These are phyloP conservation scores for Penicillium sp. DNA, from an alignment of 2,329 filamentous ascomycete genomes.

Conservation along the genomic window DNA sequence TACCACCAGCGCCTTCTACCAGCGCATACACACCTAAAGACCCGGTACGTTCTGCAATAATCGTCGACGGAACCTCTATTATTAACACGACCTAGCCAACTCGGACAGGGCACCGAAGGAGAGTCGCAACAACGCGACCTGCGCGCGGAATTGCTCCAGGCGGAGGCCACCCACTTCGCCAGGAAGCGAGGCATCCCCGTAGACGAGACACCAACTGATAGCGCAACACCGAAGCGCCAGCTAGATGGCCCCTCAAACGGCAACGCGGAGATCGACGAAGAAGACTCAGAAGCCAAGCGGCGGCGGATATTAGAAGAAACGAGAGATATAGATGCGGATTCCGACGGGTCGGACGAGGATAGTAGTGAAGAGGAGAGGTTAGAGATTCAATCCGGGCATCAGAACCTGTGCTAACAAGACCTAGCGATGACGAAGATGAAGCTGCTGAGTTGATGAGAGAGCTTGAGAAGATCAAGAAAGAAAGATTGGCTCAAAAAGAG, in stretches of 20 bases:
- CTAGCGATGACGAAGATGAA: constrained; percentile 74
- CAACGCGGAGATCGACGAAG: constrained; percentile 55
- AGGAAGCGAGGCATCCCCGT: constrained; percentile 73
- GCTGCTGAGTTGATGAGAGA: constrained; percentile 90
- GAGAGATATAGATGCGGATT: constrained; percentile 83
- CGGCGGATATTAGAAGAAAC: constrained; percentile 86
- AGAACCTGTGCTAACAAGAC: constrained; percentile 36
- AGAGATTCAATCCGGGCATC: constrained; percentile 14
- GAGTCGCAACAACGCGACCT: constrained; percentile 77
- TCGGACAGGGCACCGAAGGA: constrained; percentile 86
- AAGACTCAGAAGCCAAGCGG: constrained; percentile 80
- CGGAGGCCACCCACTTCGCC: constrained; percentile 84
- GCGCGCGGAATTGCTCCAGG: constrained; percentile 84
- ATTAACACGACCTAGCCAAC: constrained; percentile 58
- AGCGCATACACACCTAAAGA: constrained; percentile 91
- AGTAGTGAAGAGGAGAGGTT: constrained; percentile 67
- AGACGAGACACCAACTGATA: constrained; percentile 47
- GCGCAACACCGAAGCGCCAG: constrained; percentile 65
- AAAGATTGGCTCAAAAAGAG: constrained; percentile 80
- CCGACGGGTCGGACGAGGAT: constrained; percentile 65
- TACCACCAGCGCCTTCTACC: constrained; percentile 96
- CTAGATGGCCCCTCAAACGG: constrained; percentile 56
- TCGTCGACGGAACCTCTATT: constrained; percentile 5
- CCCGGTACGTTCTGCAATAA: constrained; percentile 58
- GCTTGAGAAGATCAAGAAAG: constrained; percentile 89